A percentile compares a stretch with the other conserved stretches of the same genome.
Conservation (phyloP, 2,329 filamentous ascomycete species). For the Fusarium sp. region DNA sequence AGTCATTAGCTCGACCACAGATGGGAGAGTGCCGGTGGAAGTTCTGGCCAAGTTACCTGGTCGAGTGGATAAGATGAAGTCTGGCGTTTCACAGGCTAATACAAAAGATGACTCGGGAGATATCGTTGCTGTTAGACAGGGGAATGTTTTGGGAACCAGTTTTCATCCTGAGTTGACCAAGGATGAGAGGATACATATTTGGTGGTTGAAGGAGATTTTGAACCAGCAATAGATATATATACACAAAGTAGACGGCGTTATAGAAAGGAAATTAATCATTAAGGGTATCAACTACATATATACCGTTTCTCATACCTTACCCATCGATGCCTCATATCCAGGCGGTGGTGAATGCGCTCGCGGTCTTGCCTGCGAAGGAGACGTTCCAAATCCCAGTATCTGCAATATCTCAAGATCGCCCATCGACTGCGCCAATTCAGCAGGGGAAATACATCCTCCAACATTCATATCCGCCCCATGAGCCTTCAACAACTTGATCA, state of each 20-base stretch:
- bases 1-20: slow-evolving; percentile 61
- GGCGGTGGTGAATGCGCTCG: slow-evolving; percentile 40
- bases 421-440: slow-evolving; percentile 44
- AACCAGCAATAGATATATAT: slow-evolving; percentile 23
- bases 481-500: slow-evolving; percentile 47
- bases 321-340: slow-evolving; percentile 34
- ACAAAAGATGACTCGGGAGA: slow-evolving; percentile 68
- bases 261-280: slow-evolving; percentile 16
- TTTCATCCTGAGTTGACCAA: slow-evolving; percentile 95
- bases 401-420: slow-evolving; percentile 44
- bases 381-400: slow-evolving; percentile 37
- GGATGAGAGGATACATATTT: slow-evolving; percentile 88
- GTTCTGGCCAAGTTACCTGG: slow-evolving; percentile 64
- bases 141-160: slow-evolving; percentile 92
- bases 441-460: slow-evolving; percentile 32
- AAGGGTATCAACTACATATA: slow-evolving; percentile 14
- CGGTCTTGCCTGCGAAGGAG: slow-evolving; percentile 1
- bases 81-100: slow-evolving; percentile 53
- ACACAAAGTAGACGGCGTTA: slow-evolving; percentile 18
- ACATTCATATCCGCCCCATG: slow-evolving; percentile 45
- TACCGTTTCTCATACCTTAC: slow-evolving; percentile 22
- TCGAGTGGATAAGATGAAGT: slow-evolving; percentile 53
- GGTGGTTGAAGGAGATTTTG: slow-evolving; percentile 85
- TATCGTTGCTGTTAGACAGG: slow-evolving; percentile 89
- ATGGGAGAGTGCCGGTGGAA: slow-evolving; percentile 57